Conservation (phyloP, 2,329 filamentous ascomycete species). For the Gliomastix tumulicola region DNA sequence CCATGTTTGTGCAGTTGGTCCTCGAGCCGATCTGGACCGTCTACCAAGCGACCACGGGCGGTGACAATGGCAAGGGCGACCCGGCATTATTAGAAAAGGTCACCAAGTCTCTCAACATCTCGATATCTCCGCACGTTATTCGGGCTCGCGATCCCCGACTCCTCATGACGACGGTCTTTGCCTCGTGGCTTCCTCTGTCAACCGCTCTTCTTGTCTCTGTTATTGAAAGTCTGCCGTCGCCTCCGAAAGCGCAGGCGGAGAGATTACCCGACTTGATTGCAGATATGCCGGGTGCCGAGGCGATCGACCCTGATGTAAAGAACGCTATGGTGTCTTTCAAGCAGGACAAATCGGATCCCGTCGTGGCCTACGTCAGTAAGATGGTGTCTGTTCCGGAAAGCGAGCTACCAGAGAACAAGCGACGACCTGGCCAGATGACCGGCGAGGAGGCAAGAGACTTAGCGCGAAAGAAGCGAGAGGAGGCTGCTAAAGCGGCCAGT, state of each 20-base stretch:
- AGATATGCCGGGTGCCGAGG: conserved; percentile 67
- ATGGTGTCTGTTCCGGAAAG: conserved; percentile 95
- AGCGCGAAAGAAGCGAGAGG: conserved; percentile 80
- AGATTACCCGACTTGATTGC: conserved; percentile 75
- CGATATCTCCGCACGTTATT: conserved; percentile 74
- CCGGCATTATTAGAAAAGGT: conserved; percentile 83
- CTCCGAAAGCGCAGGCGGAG: conserved; percentile 69
- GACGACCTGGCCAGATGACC: conserved; percentile 63
- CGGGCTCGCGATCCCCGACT: conserved; percentile 78
- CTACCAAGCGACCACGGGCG: conserved; percentile 83
- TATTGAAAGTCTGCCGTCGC: conserved; percentile 85
- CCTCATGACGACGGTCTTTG: conserved; percentile 79
- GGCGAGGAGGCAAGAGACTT: conserved; percentile 87
- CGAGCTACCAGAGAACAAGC: conserved; percentile 82
- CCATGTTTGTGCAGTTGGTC: conserved; percentile 95
- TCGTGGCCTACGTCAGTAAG: conserved; percentile 95
- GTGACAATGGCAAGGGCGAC: conserved; percentile 77
- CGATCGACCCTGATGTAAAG: conserved; percentile 62
- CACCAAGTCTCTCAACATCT: conserved; percentile 82
- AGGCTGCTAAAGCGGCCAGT: conserved; percentile 74
- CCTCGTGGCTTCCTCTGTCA: conserved; percentile 85
- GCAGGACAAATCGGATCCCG: conserved; percentile 60
- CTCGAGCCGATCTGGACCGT: conserved; percentile 95
- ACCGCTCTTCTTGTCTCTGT: conserved; percentile 91
- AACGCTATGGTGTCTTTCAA: conserved; percentile 82